A percentile compares a stretch with the other conserved stretches of the same genome.
Conservation (phyloP, 768 basidiomycete species). For the Leucogyrophana mollusca region DNA sequence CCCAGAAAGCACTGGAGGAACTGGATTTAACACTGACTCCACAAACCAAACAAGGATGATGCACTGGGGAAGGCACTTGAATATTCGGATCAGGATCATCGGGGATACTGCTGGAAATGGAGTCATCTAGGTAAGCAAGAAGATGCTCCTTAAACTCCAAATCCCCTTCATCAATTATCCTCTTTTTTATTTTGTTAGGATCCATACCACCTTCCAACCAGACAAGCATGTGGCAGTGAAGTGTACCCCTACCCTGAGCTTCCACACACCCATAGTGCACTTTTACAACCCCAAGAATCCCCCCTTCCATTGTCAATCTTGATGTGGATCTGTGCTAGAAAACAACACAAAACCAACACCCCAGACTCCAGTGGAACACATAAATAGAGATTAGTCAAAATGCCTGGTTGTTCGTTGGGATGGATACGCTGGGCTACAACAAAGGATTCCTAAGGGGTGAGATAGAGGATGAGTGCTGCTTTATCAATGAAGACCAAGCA, state of each 20-base stretch:
- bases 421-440: no score
- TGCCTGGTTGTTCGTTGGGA: no score
- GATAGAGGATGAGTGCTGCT: no score
- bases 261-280: slow-evolving; percentile 41
- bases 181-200: slow-evolving; percentile 24
- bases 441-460: no score
- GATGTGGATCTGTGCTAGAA: no score
- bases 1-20: no score
- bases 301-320: slow-evolving; percentile 19
- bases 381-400: no score
- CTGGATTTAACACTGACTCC: slow-evolving; percentile 4
- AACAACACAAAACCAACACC: no score
- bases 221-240: slow-evolving; percentile 41
- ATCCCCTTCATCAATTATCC: slow-evolving; percentile 9
- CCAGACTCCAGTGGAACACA: no score
- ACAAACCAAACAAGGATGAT: slow-evolving; percentile 19
- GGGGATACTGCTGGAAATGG: slow-evolving; percentile 5
- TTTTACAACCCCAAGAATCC: slow-evolving; percentile 31
- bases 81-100: background rate
- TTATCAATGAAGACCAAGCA: no score
- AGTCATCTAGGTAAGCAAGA: slow-evolving; percentile 8
- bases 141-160: slow-evolving; percentile 4
- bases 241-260: slow-evolving; percentile 35
- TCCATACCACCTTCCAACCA: slow-evolving; percentile 37
- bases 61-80: slow-evolving; percentile 1